Evolutionary conservation across 1,284 basidiomycete genomes (phyloP).

Genomic region (Sporisorium graminicola): DNA sequence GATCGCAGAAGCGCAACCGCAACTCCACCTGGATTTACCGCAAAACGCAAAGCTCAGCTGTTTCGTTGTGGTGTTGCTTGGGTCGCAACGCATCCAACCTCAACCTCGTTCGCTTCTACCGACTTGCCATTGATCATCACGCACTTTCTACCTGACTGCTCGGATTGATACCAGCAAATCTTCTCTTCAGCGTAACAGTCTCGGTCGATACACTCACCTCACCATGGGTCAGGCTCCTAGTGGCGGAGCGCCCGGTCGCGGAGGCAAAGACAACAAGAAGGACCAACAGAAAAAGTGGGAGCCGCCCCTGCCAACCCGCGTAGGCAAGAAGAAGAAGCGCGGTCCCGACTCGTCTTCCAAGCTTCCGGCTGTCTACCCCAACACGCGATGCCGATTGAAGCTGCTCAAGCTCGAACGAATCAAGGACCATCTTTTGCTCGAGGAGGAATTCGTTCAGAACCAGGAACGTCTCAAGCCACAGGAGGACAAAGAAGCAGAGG

Average conservation of each 20-base stretch:
- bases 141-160: neutral
- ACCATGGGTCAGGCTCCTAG: constrained; percentile 64
- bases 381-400: constrained; percentile 93
- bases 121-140: neutral
- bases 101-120: neutral
- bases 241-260: constrained; percentile 60
- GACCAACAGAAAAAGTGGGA: constrained; percentile 90
- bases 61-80: constrained; percentile 26
- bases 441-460: constrained; percentile 97
- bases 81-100: neutral
- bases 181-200: neutral
- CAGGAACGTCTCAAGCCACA: constrained; percentile 78
- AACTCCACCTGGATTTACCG: constrained; percentile 27
- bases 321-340: constrained; percentile 92
- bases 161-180: neutral
- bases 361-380: constrained; percentile 92
- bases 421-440: constrained; percentile 96
- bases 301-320: constrained; percentile 94
- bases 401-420: constrained; percentile 96
- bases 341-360: constrained; percentile 92
- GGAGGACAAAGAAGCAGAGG: constrained; percentile 96
- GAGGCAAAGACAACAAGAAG: constrained; percentile 72
- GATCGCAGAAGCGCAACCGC: constrained; percentile 25
- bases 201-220: neutral
- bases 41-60: neutral